These are phyloP conservation scores for Pseudocercospora cruenta DNA, from an alignment of 2,329 filamentous ascomycete genomes.

Conservation along the genomic window DNA sequence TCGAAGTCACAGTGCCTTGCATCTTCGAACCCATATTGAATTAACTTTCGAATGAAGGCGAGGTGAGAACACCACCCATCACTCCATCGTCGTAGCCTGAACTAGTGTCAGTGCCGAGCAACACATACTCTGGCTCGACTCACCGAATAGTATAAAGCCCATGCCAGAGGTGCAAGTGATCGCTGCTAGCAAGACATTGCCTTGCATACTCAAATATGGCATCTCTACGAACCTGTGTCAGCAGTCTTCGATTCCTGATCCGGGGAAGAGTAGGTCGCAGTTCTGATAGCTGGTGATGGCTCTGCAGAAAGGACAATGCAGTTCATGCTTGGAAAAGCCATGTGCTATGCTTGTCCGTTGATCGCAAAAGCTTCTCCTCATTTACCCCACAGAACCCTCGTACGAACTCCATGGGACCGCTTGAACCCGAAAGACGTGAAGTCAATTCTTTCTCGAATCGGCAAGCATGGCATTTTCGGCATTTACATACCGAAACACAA, in stretches of 20 bases:
- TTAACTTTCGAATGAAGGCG: not conserved
- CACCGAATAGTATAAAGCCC: not conserved
- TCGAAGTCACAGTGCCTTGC: constrained; percentile 7
- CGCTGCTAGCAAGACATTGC: not conserved
- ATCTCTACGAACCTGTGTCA: not conserved
- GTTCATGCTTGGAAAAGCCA: not conserved
- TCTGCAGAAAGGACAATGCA: not conserved
- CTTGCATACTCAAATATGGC: not conserved
- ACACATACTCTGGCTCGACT: not conserved
- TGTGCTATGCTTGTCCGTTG: not conserved
- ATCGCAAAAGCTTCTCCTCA: not conserved
- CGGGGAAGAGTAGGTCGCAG: not conserved
- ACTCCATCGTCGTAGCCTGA: constrained; percentile 1
- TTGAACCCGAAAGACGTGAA: not conserved
- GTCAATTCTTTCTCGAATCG: not conserved
- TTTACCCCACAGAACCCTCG: not conserved
- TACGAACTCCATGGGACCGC: not conserved
- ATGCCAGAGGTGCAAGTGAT: not conserved
- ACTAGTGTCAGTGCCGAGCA: not conserved
- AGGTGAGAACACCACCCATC: not conserved
- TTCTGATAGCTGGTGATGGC: not conserved
- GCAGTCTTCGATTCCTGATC: not conserved
- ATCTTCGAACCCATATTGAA: not conserved
- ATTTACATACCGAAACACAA: not conserved
- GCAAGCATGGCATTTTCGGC: not conserved